Conservation (phyloP, 176 grass and related monocot species). For the Juncus inflexus region DNA sequence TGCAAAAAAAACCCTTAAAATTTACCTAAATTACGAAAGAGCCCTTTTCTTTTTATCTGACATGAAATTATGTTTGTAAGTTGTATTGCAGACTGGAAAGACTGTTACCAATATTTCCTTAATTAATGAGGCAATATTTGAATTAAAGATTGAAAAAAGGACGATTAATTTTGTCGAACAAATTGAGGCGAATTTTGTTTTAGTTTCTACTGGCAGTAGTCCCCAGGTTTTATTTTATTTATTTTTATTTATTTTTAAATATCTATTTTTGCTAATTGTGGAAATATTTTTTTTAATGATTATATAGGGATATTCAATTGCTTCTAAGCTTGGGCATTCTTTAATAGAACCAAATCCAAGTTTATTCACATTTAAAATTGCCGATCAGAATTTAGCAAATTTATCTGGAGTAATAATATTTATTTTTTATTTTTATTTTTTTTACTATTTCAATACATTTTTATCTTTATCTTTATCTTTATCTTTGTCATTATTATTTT, state of each 20-base stretch:
- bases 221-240: constrained; percentile 39
- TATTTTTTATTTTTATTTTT: neutral
- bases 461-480: neutral
- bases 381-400: constrained; percentile 43
- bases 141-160: constrained; percentile 68
- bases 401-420: constrained; percentile 64
- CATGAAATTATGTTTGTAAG: constrained; percentile 47
- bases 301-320: constrained; percentile 67
- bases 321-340: constrained; percentile 56
- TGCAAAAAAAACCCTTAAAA: constrained; percentile 7
- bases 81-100: constrained; percentile 83
- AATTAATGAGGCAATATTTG: constrained; percentile 42
- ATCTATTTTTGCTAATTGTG: neutral
- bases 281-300: constrained; percentile 20
- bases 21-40: neutral
- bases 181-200: constrained; percentile 50
- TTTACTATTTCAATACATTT: neutral
- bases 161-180: constrained; percentile 70
- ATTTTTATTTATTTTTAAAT: constrained; percentile 1
- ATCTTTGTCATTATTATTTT: too few relatives aligned
- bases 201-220: constrained; percentile 78
- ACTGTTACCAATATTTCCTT: constrained; percentile 53
- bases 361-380: constrained; percentile 92
- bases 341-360: constrained; percentile 76
- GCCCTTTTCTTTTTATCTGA: constrained; percentile 20